Evolutionary conservation across 2,329 filamentous ascomycete species (phyloP).

Genomic region (Sordariomycetes sp.): DNA sequence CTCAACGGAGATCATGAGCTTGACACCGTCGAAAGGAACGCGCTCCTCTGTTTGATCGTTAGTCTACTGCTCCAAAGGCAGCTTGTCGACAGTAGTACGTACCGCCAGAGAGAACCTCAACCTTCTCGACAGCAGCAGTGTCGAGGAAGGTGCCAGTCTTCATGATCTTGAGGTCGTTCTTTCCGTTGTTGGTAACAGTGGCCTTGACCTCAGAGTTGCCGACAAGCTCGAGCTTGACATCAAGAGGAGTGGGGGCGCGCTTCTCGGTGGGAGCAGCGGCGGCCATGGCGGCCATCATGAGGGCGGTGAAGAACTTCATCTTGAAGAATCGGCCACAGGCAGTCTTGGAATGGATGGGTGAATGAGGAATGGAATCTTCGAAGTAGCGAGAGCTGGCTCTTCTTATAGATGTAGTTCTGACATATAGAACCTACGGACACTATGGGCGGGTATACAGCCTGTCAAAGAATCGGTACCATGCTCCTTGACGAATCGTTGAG

Average conservation of each 20-base stretch:
- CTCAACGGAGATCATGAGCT: conserved; percentile 31
- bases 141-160: conserved; percentile 40
- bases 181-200: conserved; percentile 37
- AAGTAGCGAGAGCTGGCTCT: background rate
- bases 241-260: conserved; percentile 14
- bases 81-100: conserved; percentile 10
- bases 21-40: conserved; percentile 39
- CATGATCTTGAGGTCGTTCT: conserved; percentile 32
- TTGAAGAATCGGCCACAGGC: background rate
- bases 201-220: conserved; percentile 38
- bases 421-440: background rate
- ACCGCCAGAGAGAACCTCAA: conserved; percentile 32
- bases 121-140: conserved; percentile 36
- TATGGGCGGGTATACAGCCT: background rate
- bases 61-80: background rate
- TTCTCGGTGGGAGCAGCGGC: conserved; percentile 12
- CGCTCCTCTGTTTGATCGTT: conserved; percentile 18
- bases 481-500: background rate
- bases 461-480: background rate
- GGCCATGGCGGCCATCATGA: conserved; percentile 17
- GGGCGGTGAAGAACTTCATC: conserved; percentile 5
- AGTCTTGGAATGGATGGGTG: background rate
- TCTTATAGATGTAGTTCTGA: background rate
- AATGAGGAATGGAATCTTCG: background rate
- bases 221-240: conserved; percentile 29